phyloP scores from a whole-genome alignment of 2,329 filamentous ascomycete species.

The Venturia pyrina region DNA sequence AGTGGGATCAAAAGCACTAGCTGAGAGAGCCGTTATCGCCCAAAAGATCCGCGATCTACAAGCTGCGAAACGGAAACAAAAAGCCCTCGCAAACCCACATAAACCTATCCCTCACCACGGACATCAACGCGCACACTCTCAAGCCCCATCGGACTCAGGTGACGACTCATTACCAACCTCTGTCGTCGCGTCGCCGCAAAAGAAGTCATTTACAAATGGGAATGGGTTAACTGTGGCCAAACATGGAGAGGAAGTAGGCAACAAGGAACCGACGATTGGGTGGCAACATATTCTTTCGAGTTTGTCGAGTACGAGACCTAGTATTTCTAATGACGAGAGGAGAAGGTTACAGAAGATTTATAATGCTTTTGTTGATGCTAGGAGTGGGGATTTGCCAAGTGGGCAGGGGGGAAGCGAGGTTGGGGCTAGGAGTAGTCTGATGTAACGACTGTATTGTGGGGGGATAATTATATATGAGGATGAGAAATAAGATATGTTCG shows the following conservation, averaged over 20 bases:
- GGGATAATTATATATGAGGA: no score
- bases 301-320: slow-evolving; percentile 66
- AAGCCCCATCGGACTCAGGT: slow-evolving; percentile 5
- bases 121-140: slow-evolving; percentile 1
- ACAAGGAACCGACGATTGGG: slow-evolving; percentile 65
- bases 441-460: slow-evolving; percentile 42
- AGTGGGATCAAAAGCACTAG: slow-evolving; percentile 44
- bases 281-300: slow-evolving; percentile 78
- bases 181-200: slow-evolving; percentile 17
- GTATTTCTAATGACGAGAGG: slow-evolving; percentile 71
- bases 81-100: slow-evolving; percentile 18
- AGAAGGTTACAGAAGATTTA: slow-evolving; percentile 72
- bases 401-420: slow-evolving; percentile 88
- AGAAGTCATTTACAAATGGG: slow-evolving; percentile 12
- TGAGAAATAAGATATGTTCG: no score
- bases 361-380: slow-evolving; percentile 79
- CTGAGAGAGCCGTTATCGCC: slow-evolving; percentile 67
- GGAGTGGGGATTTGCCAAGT: slow-evolving; percentile 91
- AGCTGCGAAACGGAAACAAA: slow-evolving; percentile 54
- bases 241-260: slow-evolving; percentile 31
- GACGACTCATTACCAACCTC: slow-evolving; percentile 13
- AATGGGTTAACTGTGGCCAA: slow-evolving; percentile 17
- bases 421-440: slow-evolving; percentile 84
- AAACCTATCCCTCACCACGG: background rate
- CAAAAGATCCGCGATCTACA: slow-evolving; percentile 78